Evolutionary conservation across 176 grass and related monocot species (phyloP), one percentile per base, ranked within the genome.

Genomic region (Panicum miliaceum): DNA sequence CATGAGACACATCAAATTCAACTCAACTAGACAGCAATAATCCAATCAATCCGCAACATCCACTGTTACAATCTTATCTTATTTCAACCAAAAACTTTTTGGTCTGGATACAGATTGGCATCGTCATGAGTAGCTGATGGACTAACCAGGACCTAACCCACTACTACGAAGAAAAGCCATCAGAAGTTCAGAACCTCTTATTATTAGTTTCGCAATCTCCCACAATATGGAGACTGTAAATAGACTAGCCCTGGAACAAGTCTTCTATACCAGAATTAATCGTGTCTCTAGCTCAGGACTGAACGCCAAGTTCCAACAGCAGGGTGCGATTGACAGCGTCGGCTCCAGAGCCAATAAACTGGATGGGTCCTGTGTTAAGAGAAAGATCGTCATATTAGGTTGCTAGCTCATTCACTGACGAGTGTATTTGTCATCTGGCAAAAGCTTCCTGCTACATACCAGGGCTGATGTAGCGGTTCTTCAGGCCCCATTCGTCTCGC

Each of bases 401-500:
- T 46, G 19, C n/a, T 42, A 38, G 0, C 12, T 32, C 8, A 19
- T 5, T 43, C 25, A 14, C 29, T 26, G 5, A 29, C 12, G 3
- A 57, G 37, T 11, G 57, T 10, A 56, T 53, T 46, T 62, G 76
- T 34, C 58, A 64, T 32, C 8, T 29, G 8, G 9, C 7, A 4
- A 29, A 79, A 63, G 64, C 41, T 46, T 19, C 12, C 5, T 7
- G 23, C 23, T 29, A 79, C 36, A 54, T 85, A 90, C 88, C 91
- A 34, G 88, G 88, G 77, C 91, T 93, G 85, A 93, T 88, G 32
- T 93, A 93, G 85, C 72, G 84, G 71, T 93, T 93, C 81, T 79
- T 90, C 36, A 90, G 3, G 15, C 88, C 88, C 91, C 88, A 93
- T 76, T 90, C 88, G 64, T 93, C 85, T 68, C 81, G 63, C 77